Conservation (phyloP, 1,139 yeast genomes). For the Debaryomyces psychrophilus region DNA sequence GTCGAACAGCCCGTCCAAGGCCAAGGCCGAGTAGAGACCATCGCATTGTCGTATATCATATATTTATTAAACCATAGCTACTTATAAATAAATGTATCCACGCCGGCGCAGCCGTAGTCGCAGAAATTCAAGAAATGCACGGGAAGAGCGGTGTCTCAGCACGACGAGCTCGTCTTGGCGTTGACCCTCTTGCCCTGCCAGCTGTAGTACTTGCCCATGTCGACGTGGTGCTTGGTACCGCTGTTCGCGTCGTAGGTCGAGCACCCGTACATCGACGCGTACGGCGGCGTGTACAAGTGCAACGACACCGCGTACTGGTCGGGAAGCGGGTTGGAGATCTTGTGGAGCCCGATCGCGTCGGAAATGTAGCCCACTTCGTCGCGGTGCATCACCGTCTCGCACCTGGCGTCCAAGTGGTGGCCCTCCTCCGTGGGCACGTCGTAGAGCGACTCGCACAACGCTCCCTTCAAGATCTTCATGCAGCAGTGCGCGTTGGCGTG, state of each 20-base stretch:
- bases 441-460: conserved; percentile 60
- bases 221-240: conserved; percentile 59
- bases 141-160: conserved; percentile 27
- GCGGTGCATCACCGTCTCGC: conserved; percentile 38
- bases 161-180: conserved; percentile 32
- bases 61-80: conserved; percentile 2
- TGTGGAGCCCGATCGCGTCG: conserved; percentile 69
- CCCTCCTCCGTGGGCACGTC: conserved; percentile 48
- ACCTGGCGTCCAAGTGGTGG: conserved; percentile 27
- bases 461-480: conserved; percentile 67
- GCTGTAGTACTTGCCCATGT: conserved; percentile 63
- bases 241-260: conserved; percentile 57
- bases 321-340: conserved; percentile 55
- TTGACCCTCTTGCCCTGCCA: conserved; percentile 57
- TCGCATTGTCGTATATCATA: background rate
- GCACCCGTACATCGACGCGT: conserved; percentile 71
- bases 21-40: background rate
- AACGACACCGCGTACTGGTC: conserved; percentile 62
- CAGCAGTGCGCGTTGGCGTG: conserved; percentile 78
- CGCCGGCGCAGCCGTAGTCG: background rate
- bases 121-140: background rate
- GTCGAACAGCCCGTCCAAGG: background rate
- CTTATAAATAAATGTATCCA: background rate
- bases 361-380: conserved; percentile 68
- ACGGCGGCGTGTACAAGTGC: conserved; percentile 80